Percentiles rank a stretch among this genome's conserved stretches.
phyloP scores from a whole-genome alignment of 805 yeast species.

The Millerozyma acaciae region DNA sequence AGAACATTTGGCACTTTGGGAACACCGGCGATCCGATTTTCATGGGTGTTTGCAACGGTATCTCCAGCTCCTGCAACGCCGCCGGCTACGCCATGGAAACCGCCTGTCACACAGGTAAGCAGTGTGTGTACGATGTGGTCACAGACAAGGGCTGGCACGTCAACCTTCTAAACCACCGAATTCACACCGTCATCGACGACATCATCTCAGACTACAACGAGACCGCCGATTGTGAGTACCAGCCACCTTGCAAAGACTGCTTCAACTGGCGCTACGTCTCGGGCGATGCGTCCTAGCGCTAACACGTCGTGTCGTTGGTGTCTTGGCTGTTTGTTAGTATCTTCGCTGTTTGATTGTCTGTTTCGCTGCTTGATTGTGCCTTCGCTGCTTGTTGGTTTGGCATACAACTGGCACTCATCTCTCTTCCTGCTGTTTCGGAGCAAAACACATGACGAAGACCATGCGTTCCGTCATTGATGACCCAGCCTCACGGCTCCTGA shows the following conservation, averaged over 20 bases:
- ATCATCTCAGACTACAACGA: constrained; percentile 67
- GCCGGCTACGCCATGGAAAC: constrained; percentile 98
- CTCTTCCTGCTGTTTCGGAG: too few species aligned
- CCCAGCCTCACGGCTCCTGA: too few species aligned
- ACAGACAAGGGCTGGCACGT: constrained; percentile 89
- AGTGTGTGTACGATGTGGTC: constrained; percentile 87
- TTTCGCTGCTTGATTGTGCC: too few species aligned
- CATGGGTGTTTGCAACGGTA: constrained; percentile 96
- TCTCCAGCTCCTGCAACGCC: constrained; percentile 79
- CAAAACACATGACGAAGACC: too few species aligned
- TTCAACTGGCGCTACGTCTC: constrained; percentile 79
- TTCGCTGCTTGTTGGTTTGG: too few species aligned
- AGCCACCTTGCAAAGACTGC: constrained; percentile 87
- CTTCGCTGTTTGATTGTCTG: too few species aligned
- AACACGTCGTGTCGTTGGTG: too few species aligned
- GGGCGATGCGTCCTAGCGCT: too few species aligned
- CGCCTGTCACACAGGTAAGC: constrained; percentile 85
- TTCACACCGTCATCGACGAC: constrained; percentile 85
- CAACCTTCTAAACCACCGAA: constrained; percentile 80
- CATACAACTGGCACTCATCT: too few species aligned
- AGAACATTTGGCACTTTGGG: constrained; percentile 92
- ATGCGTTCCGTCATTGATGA: too few species aligned
- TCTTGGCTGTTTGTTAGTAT: too few species aligned
- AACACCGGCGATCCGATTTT: constrained; percentile 96
- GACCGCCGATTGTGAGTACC: constrained; percentile 68